phyloP scores from a whole-genome alignment of 106 monocot genomes.

The Vanilla planifolia region DNA sequence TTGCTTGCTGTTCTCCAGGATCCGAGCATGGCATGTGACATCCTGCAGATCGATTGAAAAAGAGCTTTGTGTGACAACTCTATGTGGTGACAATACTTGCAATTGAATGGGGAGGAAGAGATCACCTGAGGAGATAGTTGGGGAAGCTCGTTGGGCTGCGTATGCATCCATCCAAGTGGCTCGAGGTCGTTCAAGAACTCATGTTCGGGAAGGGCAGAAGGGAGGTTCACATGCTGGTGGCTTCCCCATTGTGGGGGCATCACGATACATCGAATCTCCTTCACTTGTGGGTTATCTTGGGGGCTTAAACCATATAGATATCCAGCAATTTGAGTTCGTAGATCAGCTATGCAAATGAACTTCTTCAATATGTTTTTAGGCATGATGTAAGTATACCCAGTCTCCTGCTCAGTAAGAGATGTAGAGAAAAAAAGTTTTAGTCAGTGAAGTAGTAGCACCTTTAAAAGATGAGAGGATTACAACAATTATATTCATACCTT shows the following conservation, averaged over 20 bases:
- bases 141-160: constrained; percentile 96
- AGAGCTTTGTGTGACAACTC: too few relatives aligned
- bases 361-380: constrained; percentile 98
- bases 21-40: constrained; percentile 75
- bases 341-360: constrained; percentile 98
- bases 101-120: too few relatives aligned
- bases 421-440: not conserved
- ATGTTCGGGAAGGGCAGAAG: constrained; percentile 94
- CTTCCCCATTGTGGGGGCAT: constrained; percentile 97
- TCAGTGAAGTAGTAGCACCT: not conserved
- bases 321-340: constrained; percentile 90
- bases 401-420: constrained; percentile 54
- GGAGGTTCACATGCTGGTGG: constrained; percentile 91
- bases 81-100: too few relatives aligned
- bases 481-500: constrained; percentile 46
- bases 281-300: constrained; percentile 98
- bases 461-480: not conserved
- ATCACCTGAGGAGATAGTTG: constrained; percentile 92
- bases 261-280: constrained; percentile 91
- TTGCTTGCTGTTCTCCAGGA: constrained; percentile 95
- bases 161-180: constrained; percentile 99
- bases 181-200: constrained; percentile 97
- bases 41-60: constrained; percentile 40
- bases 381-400: constrained; percentile 99
- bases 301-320: constrained; percentile 94